Percentiles rank a stretch among this genome's conserved stretches.
phyloP scores from a whole-genome alignment of 2,329 filamentous ascomycete genomes.

The Paramyrothecium roridum region DNA sequence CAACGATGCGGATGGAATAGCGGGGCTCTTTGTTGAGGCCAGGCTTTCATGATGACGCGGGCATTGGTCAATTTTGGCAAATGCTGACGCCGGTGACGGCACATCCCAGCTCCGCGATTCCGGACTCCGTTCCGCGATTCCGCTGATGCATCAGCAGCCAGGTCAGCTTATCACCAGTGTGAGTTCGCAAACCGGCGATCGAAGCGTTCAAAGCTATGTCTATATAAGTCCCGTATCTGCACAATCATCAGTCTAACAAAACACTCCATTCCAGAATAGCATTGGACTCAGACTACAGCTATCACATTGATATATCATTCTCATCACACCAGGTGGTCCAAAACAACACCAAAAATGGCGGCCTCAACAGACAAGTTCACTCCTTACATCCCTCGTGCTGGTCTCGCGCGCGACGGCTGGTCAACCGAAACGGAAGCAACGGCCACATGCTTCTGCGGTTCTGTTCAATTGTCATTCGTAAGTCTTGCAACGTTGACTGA shows the following conservation, averaged over 20 bases:
- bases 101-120: not conserved
- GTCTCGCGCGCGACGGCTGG: slow-evolving; percentile 36
- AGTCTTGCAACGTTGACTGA: slow-evolving; percentile 14
- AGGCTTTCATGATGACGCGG: not conserved
- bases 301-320: not conserved
- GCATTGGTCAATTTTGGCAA: not conserved
- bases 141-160: not conserved
- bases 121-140: not conserved
- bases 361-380: not conserved
- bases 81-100: not conserved
- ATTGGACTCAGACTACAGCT: not conserved
- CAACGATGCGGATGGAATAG: not conserved
- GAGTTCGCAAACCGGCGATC: not conserved
- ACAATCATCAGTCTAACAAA: not conserved
- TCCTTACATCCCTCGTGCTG: slow-evolving; percentile 29
- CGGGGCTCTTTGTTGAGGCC: not conserved
- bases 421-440: slow-evolving; percentile 45
- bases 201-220: not conserved
- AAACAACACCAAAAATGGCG: not conserved
- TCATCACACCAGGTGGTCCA: not conserved
- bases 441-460: slow-evolving; percentile 56
- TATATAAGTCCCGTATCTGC: not conserved
- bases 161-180: not conserved
- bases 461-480: slow-evolving; percentile 52
- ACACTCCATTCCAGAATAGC: not conserved